These are phyloP conservation scores for Suillus variegatus DNA, from an alignment of 768 basidiomycete species.

Conservation along the genomic window DNA sequence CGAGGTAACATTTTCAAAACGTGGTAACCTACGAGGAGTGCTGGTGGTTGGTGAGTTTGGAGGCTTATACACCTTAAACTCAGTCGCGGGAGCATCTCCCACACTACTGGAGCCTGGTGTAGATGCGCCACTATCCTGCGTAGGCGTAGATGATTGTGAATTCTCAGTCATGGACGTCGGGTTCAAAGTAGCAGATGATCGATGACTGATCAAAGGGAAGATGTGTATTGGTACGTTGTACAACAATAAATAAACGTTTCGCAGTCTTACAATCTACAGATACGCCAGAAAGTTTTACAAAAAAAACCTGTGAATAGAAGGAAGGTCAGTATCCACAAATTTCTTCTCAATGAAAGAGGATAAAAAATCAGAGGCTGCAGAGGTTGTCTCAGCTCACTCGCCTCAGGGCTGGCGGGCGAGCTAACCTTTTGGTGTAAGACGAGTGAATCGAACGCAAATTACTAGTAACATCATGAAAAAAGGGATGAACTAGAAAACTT, in stretches of 20 bases:
- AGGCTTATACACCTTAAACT: constrained; percentile 54
- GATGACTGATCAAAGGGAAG: constrained; percentile 22
- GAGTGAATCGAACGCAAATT: constrained; percentile 87
- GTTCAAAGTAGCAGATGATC: constrained; percentile 16
- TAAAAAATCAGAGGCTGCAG: constrained; percentile 44
- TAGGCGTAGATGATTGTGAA: constrained; percentile 12
- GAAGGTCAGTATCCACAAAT: not conserved
- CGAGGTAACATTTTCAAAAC: constrained; percentile 1
- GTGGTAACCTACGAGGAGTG: constrained; percentile 35
- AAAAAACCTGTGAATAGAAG: not conserved
- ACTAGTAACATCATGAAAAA: constrained; percentile 62
- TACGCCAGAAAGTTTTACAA: not conserved
- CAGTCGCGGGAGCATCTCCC: not conserved
- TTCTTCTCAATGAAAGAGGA: not conserved
- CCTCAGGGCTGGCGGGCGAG: constrained; percentile 77
- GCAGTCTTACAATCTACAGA: constrained; percentile 7
- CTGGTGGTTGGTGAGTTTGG: constrained; percentile 30
- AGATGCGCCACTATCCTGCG: not conserved
- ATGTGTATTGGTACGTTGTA: constrained; percentile 13
- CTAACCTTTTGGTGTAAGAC: constrained; percentile 69
- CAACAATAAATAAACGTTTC: constrained; percentile 14
- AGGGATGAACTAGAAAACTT: constrained; percentile 19
- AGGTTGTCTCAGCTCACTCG: constrained; percentile 69
- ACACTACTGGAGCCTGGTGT: not conserved
- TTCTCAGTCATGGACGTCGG: constrained; percentile 24